Evolutionary conservation across 1,284 basidiomycete genomes (phyloP), one percentile per base, ranked within the genome.

Genomic region (Leccinum subspadiceum): DNA sequence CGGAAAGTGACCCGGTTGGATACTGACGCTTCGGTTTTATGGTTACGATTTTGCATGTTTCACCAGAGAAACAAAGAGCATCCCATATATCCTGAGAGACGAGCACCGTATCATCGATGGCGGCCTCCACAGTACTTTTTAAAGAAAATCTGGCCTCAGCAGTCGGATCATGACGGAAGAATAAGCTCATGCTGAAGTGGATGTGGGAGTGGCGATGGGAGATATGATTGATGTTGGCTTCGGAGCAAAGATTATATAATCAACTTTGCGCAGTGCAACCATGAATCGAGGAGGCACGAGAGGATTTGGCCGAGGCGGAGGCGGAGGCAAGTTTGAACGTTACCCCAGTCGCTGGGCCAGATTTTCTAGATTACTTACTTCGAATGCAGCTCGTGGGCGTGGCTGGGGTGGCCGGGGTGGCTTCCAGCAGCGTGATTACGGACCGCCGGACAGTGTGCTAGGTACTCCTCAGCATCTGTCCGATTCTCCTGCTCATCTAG

Each of bases 401-500:
- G 44, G 44, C 12, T 22, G 44, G 44, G 44, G 44, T 22, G 85
- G 84, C 26, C 79, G 88, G 29, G 81, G 87, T 62, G 87, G 88
- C 61, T 89, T 86, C 69, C 83, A 85, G 62, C 86, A 87, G 63
- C 80, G 89, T 58, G 90, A 93, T 70, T 71, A 80, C 46, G 94
- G 93, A 49, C 94, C 93, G 70, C 94, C 94, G 59, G 92, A 94
- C 60, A 84, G 83, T 57, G 93, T 96, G 22, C 77, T 92, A 44
- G 93, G 93, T 91, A 68, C 62, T 39, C 48, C n/a, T 10, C 6
- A 48, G 44, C 24, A 37, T 53, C 37, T 61, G 13, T 58, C 49
- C 31, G 17, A 57, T 35, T 12, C 13, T 20, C 35, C 9, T 26
- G 49, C 54, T 60, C 33, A 64, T 58, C 31, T 56, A 39, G 33